phyloP scores from a whole-genome alignment of 495 filamentous ascomycete genomes.

The Lophiostoma macrostomum region DNA sequence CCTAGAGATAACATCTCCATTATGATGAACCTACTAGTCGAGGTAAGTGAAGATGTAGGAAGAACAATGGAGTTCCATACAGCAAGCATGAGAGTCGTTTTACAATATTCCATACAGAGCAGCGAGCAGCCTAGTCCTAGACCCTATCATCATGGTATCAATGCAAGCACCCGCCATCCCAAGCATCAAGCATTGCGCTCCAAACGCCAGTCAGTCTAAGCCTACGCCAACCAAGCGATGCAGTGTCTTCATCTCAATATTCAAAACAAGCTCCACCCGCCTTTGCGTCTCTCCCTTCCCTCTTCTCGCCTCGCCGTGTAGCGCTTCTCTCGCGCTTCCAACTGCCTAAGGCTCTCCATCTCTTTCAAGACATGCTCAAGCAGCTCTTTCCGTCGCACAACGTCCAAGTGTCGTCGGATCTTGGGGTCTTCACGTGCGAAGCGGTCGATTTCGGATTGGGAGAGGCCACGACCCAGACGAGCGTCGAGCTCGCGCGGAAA shows the following conservation, averaged over 20 bases:
- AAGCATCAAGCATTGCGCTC: neutral
- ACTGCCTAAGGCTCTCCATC: conserved; percentile 79
- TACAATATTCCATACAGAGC: conserved; percentile 13
- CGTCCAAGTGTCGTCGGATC: conserved; percentile 81
- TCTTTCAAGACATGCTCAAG: conserved; percentile 89
- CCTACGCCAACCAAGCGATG: conserved; percentile 11
- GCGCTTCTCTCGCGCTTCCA: conserved; percentile 55
- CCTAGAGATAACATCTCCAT: too few relatives aligned
- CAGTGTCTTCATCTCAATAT: conserved; percentile 1
- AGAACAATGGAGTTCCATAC: too few relatives aligned
- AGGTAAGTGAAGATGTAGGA: too few relatives aligned
- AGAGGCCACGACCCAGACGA: conserved; percentile 78
- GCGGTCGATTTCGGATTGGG: conserved; percentile 72
- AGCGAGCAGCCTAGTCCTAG: neutral
- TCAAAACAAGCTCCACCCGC: conserved; percentile 40
- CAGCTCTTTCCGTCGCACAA: conserved; percentile 87
- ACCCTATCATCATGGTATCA: conserved; percentile 11
- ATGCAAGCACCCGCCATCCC: neutral
- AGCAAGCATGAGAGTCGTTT: too few relatives aligned
- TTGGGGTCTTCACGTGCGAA: conserved; percentile 93
- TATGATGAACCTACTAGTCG: too few relatives aligned
- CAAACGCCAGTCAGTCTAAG: conserved; percentile 3
- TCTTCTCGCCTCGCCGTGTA: conserved; percentile 16
- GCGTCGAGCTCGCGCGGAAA: conserved; percentile 91
- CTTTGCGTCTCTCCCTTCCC: conserved; percentile 27